A percentile compares a stretch with the other conserved stretches of the same genome.
These are phyloP conservation scores for Acanthamoeba lugdunensis DNA, from an alignment of 208 protist genomes.

Conservation along the genomic window DNA sequence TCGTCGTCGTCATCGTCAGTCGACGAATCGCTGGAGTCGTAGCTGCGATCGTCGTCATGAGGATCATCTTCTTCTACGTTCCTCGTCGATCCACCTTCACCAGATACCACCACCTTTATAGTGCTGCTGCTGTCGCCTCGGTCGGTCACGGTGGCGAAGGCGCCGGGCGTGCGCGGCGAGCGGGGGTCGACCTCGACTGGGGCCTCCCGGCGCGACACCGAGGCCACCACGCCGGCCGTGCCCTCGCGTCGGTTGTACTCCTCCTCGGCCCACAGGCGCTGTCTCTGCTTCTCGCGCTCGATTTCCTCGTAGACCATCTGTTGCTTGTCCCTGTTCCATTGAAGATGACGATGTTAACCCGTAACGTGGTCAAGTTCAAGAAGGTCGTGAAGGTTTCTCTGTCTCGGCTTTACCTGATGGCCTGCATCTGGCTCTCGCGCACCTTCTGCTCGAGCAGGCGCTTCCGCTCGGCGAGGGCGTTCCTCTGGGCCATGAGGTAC, in stretches of 20 bases:
- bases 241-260: neutral
- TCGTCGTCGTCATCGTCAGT: neutral
- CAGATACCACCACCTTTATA: no score
- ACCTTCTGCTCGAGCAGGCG: constrained; percentile 10
- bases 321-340: constrained; percentile 15
- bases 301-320: constrained; percentile 54
- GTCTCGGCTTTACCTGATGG: neutral
- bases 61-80: neutral
- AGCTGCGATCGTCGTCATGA: neutral
- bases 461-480: constrained; percentile 13
- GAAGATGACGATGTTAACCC: neutral
- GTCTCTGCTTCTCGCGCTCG: constrained; percentile 16
- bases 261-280: constrained; percentile 24
- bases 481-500: constrained; percentile 8
- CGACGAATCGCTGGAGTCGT: neutral
- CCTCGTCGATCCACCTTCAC: neutral
- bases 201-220: neutral
- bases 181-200: neutral
- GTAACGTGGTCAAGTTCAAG: neutral
- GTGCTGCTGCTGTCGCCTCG: no score
- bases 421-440: constrained; percentile 36
- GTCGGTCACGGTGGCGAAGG: no score
- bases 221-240: neutral
- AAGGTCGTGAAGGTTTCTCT: neutral
- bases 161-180: no score